These are phyloP conservation scores for Fraxinus anomala DNA, from an alignment of 257 asterid genomes.

Conservation along the genomic window DNA sequence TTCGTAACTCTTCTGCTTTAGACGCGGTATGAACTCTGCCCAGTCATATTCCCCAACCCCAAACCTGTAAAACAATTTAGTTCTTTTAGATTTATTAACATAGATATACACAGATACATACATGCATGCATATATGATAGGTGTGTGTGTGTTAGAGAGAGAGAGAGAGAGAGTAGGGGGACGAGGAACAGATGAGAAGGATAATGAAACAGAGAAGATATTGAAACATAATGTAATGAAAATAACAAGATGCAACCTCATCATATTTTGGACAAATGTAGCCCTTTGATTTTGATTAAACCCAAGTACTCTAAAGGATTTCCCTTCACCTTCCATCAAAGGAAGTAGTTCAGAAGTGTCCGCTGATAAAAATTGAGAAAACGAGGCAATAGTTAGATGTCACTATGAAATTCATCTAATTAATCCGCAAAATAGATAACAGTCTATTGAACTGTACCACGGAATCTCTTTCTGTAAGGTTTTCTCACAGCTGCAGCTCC, in stretches of 20 bases:
- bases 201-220: conserved; percentile 15
- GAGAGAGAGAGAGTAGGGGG: conserved; percentile 4
- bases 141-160: not conserved
- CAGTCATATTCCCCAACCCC: conserved; percentile 86
- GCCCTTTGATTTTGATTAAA: conserved; percentile 92
- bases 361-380: conserved; percentile 38
- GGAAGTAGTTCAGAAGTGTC: conserved; percentile 78
- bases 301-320: conserved; percentile 79
- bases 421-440: conserved; percentile 1
- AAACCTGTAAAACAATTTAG: conserved; percentile 51
- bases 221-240: conserved; percentile 13
- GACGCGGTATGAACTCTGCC: conserved; percentile 78
- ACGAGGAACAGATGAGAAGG: conserved; percentile 9
- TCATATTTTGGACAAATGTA: conserved; percentile 76
- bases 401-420: not conserved
- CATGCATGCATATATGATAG: not conserved
- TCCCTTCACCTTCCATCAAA: conserved; percentile 97
- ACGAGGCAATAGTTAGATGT: conserved; percentile 23
- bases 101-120: not conserved
- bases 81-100: conserved; percentile 15
- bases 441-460: conserved; percentile 53
- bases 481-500: conserved; percentile 66
- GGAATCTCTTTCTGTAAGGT: conserved; percentile 63
- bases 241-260: conserved; percentile 57
- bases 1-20: conserved; percentile 79